phyloP scores from a whole-genome alignment of 2,329 filamentous ascomycete species.

The Aspergillus ochraceoroseus region DNA sequence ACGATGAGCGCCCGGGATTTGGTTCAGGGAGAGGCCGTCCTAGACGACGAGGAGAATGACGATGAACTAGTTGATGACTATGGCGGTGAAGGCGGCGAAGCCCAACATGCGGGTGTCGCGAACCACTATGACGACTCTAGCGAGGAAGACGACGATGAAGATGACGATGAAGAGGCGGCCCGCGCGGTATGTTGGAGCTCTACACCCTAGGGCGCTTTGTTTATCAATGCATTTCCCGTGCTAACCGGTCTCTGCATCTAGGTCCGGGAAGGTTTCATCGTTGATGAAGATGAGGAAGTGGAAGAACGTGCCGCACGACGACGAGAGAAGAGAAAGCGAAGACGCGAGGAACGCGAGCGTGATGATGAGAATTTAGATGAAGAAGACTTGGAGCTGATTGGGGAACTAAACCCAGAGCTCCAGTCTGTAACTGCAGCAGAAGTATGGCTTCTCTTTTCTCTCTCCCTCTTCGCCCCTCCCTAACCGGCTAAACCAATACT shows the following conservation, averaged over 20 bases:
- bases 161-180: constrained; percentile 83
- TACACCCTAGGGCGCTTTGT: not conserved
- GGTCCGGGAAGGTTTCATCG: constrained; percentile 93
- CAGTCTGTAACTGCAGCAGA: constrained; percentile 63
- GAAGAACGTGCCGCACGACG: constrained; percentile 59
- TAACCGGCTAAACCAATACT: constrained; percentile 5
- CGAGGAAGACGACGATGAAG: constrained; percentile 87
- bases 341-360: constrained; percentile 69
- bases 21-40: constrained; percentile 77
- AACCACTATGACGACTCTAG: constrained; percentile 71
- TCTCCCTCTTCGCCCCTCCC: constrained; percentile 1
- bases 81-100: constrained; percentile 51
- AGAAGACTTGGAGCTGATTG: constrained; percentile 92
- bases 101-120: constrained; percentile 35
- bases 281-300: constrained; percentile 82
- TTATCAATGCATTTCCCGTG: not conserved
- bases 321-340: constrained; percentile 69
- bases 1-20: constrained; percentile 62
- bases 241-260: constrained; percentile 38
- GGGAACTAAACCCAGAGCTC: constrained; percentile 68
- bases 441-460: constrained; percentile 49
- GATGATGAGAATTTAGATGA: constrained; percentile 84
- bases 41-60: constrained; percentile 80
- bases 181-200: constrained; percentile 55
- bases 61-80: constrained; percentile 75